phyloP scores from a whole-genome alignment of 192 early-diverging fungal species.

The Dimargaris cristalligena region DNA sequence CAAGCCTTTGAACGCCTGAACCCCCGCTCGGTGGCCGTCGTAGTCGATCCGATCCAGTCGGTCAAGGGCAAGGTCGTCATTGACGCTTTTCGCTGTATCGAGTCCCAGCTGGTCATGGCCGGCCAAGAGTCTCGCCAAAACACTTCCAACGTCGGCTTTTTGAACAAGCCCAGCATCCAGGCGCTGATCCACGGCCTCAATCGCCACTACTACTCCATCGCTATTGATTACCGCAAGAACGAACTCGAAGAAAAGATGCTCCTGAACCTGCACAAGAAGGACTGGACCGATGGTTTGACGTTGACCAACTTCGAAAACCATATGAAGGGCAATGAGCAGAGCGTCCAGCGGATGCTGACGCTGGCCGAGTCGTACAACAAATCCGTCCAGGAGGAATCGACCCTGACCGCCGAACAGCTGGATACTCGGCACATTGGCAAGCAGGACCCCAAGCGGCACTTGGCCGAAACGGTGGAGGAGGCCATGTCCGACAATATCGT shows the following conservation, averaged over 20 bases:
- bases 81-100: slow-evolving; percentile 96
- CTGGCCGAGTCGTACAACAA: slow-evolving; percentile 94
- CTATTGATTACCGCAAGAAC: slow-evolving; percentile 99
- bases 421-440: slow-evolving; percentile 99
- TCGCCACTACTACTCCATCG: slow-evolving; percentile 98
- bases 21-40: slow-evolving; percentile 88
- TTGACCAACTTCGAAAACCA: slow-evolving; percentile 71
- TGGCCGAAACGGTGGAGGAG: slow-evolving; percentile 81
- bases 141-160: slow-evolving; percentile 94
- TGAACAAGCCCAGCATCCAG: slow-evolving; percentile 96
- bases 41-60: slow-evolving; percentile 98
- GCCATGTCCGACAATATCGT: slow-evolving; percentile 96
- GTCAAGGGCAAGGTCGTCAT: slow-evolving; percentile 99
- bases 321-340: slow-evolving; percentile 62
- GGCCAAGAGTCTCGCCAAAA: slow-evolving; percentile 93
- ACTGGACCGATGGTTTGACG: slow-evolving; percentile 92
- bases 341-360: slow-evolving; percentile 76
- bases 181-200: slow-evolving; percentile 96
- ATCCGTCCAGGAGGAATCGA: slow-evolving; percentile 92
- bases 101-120: slow-evolving; percentile 65
- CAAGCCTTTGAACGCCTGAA: slow-evolving; percentile 94
- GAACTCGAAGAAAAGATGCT: slow-evolving; percentile 99
- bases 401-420: slow-evolving; percentile 82
- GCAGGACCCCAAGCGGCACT: slow-evolving; percentile 97
- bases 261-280: slow-evolving; percentile 96